Evolutionary conservation across 2,329 filamentous ascomycete species (phyloP).

Genomic region (Bimuria novae-zelandiae): DNA sequence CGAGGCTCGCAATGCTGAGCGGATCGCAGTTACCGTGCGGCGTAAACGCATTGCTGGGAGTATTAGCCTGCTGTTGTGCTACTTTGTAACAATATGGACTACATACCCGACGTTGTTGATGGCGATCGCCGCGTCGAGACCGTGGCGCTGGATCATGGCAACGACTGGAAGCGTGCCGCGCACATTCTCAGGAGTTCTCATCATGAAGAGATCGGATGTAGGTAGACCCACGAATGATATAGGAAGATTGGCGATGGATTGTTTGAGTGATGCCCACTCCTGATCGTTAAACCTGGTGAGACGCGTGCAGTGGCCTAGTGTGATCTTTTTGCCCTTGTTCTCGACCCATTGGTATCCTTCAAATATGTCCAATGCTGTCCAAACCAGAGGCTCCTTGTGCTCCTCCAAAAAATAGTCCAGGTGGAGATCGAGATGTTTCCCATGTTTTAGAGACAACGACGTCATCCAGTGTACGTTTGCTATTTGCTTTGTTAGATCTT

Average conservation of each 20-base stretch:
- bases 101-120: constrained; percentile 69
- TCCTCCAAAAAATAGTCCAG: constrained; percentile 70
- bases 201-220: constrained; percentile 75
- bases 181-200: constrained; percentile 54
- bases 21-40: constrained; percentile 71
- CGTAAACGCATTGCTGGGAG: constrained; percentile 66
- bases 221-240: constrained; percentile 71
- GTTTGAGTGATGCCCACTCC: constrained; percentile 57
- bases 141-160: constrained; percentile 62
- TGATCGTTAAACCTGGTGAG: constrained; percentile 60
- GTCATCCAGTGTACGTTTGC: constrained; percentile 69
- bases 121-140: constrained; percentile 64
- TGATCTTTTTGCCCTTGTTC: constrained; percentile 37
- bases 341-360: constrained; percentile 56
- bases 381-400: constrained; percentile 56
- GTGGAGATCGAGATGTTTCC: constrained; percentile 70
- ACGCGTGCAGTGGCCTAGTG: constrained; percentile 70
- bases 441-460: constrained; percentile 54
- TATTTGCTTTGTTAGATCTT: constrained; percentile 52
- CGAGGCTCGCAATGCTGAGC: constrained; percentile 63
- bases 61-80: neutral
- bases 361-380: constrained; percentile 59
- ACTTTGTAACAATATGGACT: neutral
- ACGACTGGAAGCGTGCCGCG: constrained; percentile 67
- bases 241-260: constrained; percentile 58